These are phyloP conservation scores for Graphilbum fragrans DNA, from an alignment of 2,329 filamentous ascomycete genomes.

Conservation along the genomic window DNA sequence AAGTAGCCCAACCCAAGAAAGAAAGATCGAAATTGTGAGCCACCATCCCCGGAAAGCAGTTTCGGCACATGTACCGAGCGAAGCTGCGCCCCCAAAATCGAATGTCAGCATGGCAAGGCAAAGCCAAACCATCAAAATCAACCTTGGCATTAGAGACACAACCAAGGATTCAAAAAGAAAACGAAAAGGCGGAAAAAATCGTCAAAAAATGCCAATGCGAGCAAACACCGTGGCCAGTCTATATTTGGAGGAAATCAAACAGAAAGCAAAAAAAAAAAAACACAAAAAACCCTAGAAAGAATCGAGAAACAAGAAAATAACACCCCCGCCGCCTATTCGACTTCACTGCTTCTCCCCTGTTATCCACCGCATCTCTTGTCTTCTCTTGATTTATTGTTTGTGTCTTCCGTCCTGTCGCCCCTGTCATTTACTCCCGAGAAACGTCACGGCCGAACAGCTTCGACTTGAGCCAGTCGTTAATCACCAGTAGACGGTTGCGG, in stretches of 20 bases:
- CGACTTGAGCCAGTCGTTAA: slow-evolving; percentile 93
- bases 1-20: no score
- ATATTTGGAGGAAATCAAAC: background rate
- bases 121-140: no score
- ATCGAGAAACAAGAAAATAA: background rate
- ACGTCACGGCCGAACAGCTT: slow-evolving; percentile 95
- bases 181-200: background rate
- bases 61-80: no score
- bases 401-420: background rate
- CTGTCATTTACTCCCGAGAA: slow-evolving; percentile 55
- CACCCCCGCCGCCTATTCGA: no score
- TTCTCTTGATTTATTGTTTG: no score
- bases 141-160: no score
- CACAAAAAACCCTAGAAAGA: no score
- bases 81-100: no score
- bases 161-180: background rate
- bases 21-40: no score
- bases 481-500: slow-evolving; percentile 85
- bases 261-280: background rate
- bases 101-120: no score
- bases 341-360: no score
- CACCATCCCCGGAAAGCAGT: no score
- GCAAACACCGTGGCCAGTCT: background rate
- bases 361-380: background rate
- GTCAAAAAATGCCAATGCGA: background rate